These are phyloP conservation scores for Rosa hybrid DNA, from an alignment of 331 rosid species.

Conservation along the genomic window DNA sequence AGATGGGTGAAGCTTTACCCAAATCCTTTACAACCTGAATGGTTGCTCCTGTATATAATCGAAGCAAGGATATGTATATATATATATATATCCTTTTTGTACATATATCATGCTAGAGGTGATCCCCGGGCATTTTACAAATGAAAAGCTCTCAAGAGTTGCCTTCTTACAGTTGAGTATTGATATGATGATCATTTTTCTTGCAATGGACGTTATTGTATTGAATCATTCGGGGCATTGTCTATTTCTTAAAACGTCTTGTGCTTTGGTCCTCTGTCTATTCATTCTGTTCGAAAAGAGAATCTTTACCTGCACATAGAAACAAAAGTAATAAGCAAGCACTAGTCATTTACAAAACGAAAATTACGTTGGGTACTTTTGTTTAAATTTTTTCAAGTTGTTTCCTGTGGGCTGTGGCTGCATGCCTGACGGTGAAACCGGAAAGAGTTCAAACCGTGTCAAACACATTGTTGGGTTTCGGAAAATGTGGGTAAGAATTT, in stretches of 20 bases:
- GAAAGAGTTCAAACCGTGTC: no score
- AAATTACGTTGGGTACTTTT: no score
- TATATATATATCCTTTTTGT: slow-evolving; percentile 4
- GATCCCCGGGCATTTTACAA: slow-evolving; percentile 2
- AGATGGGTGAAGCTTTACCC: background rate
- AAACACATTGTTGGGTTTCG: no score
- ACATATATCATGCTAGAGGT: slow-evolving; percentile 10
- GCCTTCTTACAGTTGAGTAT: background rate
- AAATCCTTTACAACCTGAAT: slow-evolving; percentile 9
- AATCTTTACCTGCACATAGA: background rate
- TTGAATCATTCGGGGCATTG: background rate
- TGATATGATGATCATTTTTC: no score
- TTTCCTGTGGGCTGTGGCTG: no score
- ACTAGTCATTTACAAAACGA: no score
- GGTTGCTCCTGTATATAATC: slow-evolving; percentile 18
- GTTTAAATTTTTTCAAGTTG: no score
- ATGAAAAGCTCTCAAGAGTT: slow-evolving; percentile 3
- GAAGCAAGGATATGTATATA: slow-evolving; percentile 2
- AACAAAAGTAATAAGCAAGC: no score
- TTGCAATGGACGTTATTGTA: background rate
- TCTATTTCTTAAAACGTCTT: background rate
- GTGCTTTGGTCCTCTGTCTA: background rate
- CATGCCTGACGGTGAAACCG: no score
- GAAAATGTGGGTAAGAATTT: no score
- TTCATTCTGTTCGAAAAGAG: background rate